Percentiles rank a stretch among this genome's conserved stretches.
Conservation (phyloP, 768 basidiomycete genomes). For the Termitomyces sp. region DNA sequence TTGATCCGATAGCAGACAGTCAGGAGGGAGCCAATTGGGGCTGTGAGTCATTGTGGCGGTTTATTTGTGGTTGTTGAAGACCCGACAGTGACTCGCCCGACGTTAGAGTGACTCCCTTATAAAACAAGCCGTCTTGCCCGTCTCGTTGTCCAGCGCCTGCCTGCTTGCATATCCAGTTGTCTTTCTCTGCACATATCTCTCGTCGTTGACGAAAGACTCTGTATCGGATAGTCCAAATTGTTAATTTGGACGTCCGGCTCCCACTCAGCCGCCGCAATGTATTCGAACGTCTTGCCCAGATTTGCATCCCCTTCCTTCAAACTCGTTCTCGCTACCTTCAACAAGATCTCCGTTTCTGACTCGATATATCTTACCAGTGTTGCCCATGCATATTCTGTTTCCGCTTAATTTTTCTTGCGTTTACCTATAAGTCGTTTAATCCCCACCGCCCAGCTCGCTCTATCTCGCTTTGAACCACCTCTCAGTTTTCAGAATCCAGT, state of each 20-base stretch:
- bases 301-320: conserved; percentile 19
- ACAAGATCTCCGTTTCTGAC: conserved; percentile 13
- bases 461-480: conserved; percentile 19
- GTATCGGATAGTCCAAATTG: conserved; percentile 40
- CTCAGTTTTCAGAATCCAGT: conserved; percentile 22
- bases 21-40: conserved; percentile 2
- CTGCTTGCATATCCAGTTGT: conserved; percentile 8
- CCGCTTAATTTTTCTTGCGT: conserved; percentile 27
- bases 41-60: conserved; percentile 21
- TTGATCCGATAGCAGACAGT: conserved; percentile 1
- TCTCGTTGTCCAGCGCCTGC: not conserved
- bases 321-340: conserved; percentile 13
- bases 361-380: conserved; percentile 15
- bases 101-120: conserved; percentile 12
- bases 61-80: conserved; percentile 15
- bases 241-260: conserved; percentile 32
- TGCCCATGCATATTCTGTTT: conserved; percentile 27
- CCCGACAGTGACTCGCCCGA: conserved; percentile 18
- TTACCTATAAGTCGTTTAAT: conserved; percentile 17
- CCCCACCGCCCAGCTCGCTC: conserved; percentile 17
- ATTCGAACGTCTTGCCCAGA: conserved; percentile 14
- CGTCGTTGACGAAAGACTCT: conserved; percentile 30
- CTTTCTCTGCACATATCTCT: conserved; percentile 14
- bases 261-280: conserved; percentile 36
- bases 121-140: conserved; percentile 1